phyloP scores from a whole-genome alignment of 1,139 yeast genomes.

The Kurtzmaniella quercitrusa region DNA sequence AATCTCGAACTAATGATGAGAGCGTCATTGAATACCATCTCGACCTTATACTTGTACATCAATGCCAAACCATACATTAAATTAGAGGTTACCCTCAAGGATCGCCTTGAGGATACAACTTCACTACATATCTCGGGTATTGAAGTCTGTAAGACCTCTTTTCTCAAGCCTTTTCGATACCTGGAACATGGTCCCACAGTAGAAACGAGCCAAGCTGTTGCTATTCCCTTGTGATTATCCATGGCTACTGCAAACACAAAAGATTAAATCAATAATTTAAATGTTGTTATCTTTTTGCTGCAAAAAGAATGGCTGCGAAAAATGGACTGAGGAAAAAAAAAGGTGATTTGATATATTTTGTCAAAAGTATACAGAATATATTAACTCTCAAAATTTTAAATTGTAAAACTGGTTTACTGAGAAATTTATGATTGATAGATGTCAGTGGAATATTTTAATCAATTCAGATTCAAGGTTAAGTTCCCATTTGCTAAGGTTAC shows the following conservation, averaged over 20 bases:
- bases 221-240: conserved; percentile 11
- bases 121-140: conserved; percentile 45
- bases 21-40: conserved; percentile 38
- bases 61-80: conserved; percentile 56
- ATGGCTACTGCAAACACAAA: no score
- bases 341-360: no score
- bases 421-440: no score
- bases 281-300: no score
- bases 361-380: no score
- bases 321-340: no score
- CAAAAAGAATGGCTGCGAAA: no score
- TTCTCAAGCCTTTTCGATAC: conserved; percentile 26
- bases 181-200: conserved; percentile 40
- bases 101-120: conserved; percentile 24
- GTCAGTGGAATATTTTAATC: not conserved
- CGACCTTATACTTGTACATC: conserved; percentile 49
- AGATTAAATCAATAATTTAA: no score
- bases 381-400: no score
- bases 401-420: no score
- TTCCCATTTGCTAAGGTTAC: not conserved
- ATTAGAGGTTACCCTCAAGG: conserved; percentile 46
- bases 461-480: conserved; percentile 1
- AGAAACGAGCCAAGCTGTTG: conserved; percentile 29
- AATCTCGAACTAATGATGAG: conserved; percentile 22
- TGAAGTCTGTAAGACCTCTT: conserved; percentile 35